A percentile compares a stretch with the other conserved stretches of the same genome.
These are phyloP conservation scores for Rubroboletus satanas DNA, from an alignment of 768 basidiomycete genomes.

Conservation along the genomic window DNA sequence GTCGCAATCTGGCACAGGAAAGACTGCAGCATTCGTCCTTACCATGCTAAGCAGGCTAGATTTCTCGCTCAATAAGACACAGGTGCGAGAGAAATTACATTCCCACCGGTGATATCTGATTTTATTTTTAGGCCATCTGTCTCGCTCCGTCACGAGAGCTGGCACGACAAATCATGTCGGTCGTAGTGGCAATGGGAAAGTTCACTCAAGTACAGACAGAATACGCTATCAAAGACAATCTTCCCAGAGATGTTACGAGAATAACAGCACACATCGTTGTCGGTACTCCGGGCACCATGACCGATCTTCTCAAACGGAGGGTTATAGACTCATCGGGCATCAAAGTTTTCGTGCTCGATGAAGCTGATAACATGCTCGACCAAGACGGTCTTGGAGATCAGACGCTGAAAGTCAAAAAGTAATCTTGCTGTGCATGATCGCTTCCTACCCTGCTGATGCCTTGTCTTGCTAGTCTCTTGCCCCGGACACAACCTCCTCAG, in stretches of 20 bases:
- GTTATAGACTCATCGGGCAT: constrained; percentile 78
- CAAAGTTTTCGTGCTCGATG: constrained; percentile 93
- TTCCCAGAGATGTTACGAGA: constrained; percentile 58
- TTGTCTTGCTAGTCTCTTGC: constrained; percentile 47
- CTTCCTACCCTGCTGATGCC: constrained; percentile 12
- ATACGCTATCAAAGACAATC: constrained; percentile 90
- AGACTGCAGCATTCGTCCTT: constrained; percentile 96
- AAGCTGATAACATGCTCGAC: constrained; percentile 99
- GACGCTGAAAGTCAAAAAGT: constrained; percentile 93
- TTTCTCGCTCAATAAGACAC: constrained; percentile 75
- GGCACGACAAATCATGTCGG: constrained; percentile 96
- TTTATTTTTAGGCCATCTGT: constrained; percentile 71
- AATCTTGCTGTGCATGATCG: constrained; percentile 19
- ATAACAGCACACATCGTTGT: constrained; percentile 90
- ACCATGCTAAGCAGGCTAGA: constrained; percentile 96
- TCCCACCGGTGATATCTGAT: neutral
- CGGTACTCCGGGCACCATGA: constrained; percentile 94
- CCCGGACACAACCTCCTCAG: constrained; percentile 57
- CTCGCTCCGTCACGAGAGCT: constrained; percentile 97
- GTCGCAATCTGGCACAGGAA: constrained; percentile 98
- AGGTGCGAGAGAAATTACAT: constrained; percentile 45
- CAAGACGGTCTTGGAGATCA: constrained; percentile 93
- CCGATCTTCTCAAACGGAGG: constrained; percentile 73
- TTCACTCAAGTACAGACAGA: constrained; percentile 91
- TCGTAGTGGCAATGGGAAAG: constrained; percentile 91